Conservation (phyloP, 345 rosid genomes). For the Hibiscus mutabilis region DNA sequence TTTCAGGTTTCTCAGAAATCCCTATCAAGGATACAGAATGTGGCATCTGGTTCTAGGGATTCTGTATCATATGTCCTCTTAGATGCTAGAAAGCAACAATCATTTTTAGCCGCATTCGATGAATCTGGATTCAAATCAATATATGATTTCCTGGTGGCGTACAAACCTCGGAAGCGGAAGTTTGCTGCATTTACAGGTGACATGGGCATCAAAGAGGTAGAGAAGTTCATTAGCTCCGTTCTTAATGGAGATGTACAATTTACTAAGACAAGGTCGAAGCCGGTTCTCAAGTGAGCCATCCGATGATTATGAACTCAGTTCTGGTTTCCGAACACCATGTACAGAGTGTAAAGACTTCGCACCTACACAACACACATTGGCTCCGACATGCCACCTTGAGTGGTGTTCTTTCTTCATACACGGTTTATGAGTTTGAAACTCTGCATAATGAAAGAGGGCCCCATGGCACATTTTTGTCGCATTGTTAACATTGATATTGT, state of each 20-base stretch:
- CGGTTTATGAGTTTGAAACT: background rate
- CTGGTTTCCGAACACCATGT: conserved; percentile 3
- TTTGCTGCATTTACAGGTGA: conserved; percentile 43
- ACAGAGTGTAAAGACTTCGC: background rate
- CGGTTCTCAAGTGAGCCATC: conserved; percentile 35
- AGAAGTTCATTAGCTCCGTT: conserved; percentile 60
- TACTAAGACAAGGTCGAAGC: conserved; percentile 46
- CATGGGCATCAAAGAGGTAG: conserved; percentile 51
- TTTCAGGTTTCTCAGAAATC: conserved; percentile 74
- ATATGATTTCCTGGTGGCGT: conserved; percentile 55
- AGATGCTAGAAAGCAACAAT: conserved; percentile 57
- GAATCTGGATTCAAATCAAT: conserved; percentile 48
- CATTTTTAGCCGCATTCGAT: conserved; percentile 57
- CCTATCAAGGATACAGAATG: conserved; percentile 47
- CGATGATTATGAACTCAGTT: too few relatives aligned
- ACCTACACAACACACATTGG: background rate
- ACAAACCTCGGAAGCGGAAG: conserved; percentile 64
- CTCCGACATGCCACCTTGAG: background rate
- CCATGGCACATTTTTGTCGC: background rate
- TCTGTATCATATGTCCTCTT: conserved; percentile 53
- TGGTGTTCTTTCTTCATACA: too few relatives aligned
- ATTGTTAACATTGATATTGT: too few relatives aligned
- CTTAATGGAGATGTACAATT: conserved; percentile 70
- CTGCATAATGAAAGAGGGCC: background rate
- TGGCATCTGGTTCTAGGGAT: conserved; percentile 35